Percentiles rank a stretch among this genome's conserved stretches.
These are phyloP conservation scores for Thalia dealbata DNA, from an alignment of 176 grass and related monocot genomes.

Conservation along the genomic window DNA sequence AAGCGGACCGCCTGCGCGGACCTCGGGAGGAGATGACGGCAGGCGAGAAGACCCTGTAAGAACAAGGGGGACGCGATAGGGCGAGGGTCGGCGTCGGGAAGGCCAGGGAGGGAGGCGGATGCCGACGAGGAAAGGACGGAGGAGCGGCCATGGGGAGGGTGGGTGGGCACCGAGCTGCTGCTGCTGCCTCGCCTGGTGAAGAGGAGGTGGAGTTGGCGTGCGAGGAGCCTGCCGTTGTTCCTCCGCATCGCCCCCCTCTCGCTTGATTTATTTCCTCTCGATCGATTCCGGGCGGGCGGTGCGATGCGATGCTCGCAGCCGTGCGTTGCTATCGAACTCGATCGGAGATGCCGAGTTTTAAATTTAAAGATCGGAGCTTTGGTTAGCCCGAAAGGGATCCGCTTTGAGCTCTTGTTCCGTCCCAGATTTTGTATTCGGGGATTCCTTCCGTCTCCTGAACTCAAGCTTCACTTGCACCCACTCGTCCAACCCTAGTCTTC, in stretches of 20 bases:
- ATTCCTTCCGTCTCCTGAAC: too few species aligned
- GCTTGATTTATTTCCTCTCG: too few species aligned
- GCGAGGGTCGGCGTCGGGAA: not conserved
- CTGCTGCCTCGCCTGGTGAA: not conserved
- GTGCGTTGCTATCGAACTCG: too few species aligned
- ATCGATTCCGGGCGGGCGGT: too few species aligned
- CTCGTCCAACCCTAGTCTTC: too few species aligned
- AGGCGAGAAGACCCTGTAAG: not conserved
- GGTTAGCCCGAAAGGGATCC: too few species aligned
- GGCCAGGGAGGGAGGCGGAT: not conserved
- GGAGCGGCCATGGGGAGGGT: conserved; percentile 1
- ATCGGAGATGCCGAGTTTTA: too few species aligned
- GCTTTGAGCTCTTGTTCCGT: too few species aligned
- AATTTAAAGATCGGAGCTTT: too few species aligned
- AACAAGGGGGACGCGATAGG: not conserved
- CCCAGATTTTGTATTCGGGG: too few species aligned
- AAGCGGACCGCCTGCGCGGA: not conserved
- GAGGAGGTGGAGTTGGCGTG: not conserved
- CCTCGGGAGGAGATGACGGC: not conserved
- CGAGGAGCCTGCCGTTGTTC: not conserved
- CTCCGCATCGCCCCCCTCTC: not conserved
- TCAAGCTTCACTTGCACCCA: too few species aligned
- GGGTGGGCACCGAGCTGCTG: not conserved
- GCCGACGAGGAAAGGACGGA: not conserved
- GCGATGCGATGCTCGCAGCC: too few species aligned